Conservation (phyloP, 2,329 filamentous ascomycete species). For the Penicillium olsonii region DNA sequence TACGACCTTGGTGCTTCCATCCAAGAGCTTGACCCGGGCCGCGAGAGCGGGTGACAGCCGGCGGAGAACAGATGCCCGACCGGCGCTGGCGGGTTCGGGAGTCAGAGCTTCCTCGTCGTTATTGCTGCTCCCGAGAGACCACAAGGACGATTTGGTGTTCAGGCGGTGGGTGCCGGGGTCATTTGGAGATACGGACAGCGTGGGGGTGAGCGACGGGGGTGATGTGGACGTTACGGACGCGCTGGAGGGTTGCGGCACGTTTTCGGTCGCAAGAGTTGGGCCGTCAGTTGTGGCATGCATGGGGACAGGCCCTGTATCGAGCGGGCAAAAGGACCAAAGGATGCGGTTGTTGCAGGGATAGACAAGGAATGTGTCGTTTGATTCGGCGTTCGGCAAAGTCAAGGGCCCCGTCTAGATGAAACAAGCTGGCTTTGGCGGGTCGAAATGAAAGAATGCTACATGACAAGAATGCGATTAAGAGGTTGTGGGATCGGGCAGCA, state of each 20-base stretch:
- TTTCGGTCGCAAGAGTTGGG: conserved; percentile 32
- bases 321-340: conserved; percentile 12
- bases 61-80: conserved; percentile 41
- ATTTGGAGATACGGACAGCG: conserved; percentile 32
- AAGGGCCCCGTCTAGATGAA: conserved; percentile 22
- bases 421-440: conserved; percentile 6
- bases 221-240: conserved; percentile 31
- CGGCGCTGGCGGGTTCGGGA: conserved; percentile 19
- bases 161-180: conserved; percentile 32
- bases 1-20: conserved; percentile 35
- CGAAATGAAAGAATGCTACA: conserved; percentile 16
- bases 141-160: conserved; percentile 40
- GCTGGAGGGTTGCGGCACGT: conserved; percentile 27
- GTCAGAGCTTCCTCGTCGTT: conserved; percentile 30
- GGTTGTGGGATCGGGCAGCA: conserved; percentile 20
- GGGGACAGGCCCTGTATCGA: conserved; percentile 26
- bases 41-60: conserved; percentile 46
- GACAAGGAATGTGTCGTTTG: conserved; percentile 26
- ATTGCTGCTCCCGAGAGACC: conserved; percentile 36
- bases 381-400: conserved; percentile 16
- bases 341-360: conserved; percentile 24
- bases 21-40: conserved; percentile 44
- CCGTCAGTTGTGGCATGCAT: conserved; percentile 41
- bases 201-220: conserved; percentile 25
- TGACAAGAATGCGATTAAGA: conserved; percentile 10